These are phyloP conservation scores for Suillus sp. DNA, from an alignment of 768 basidiomycete genomes.

Conservation along the genomic window DNA sequence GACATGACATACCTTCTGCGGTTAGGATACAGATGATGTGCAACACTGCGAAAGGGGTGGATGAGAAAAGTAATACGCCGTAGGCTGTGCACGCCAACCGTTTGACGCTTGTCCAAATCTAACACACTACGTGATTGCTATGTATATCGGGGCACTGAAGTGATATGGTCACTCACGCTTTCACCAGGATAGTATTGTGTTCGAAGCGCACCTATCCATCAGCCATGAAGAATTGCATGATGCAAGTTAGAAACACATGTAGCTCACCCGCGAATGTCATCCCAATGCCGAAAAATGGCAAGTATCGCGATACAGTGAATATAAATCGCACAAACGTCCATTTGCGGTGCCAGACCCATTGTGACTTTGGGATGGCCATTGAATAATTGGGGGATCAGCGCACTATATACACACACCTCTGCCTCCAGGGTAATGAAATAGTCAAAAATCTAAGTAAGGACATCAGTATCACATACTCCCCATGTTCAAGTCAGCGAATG, in stretches of 20 bases:
- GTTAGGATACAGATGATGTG: not conserved
- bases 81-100: not conserved
- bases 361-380: not conserved
- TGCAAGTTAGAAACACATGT: not conserved
- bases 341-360: not conserved
- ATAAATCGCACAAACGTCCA: not conserved
- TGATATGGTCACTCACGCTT: not conserved
- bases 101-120: conserved; percentile 1
- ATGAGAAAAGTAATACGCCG: not conserved
- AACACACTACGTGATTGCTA: not conserved
- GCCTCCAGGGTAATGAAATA: not conserved
- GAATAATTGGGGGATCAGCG: not conserved
- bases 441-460: not conserved
- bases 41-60: not conserved
- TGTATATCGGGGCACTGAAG: not conserved
- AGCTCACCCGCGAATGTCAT: not conserved
- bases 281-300: not conserved
- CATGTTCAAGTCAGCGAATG: not conserved
- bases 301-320: conserved; percentile 2
- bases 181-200: conserved; percentile 7
- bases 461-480: not conserved
- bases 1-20: not conserved
- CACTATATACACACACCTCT: not conserved
- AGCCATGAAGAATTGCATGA: not conserved
- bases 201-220: not conserved